phyloP scores from a whole-genome alignment of 495 filamentous ascomycete genomes.

The Aspergillus coremiiformis region DNA sequence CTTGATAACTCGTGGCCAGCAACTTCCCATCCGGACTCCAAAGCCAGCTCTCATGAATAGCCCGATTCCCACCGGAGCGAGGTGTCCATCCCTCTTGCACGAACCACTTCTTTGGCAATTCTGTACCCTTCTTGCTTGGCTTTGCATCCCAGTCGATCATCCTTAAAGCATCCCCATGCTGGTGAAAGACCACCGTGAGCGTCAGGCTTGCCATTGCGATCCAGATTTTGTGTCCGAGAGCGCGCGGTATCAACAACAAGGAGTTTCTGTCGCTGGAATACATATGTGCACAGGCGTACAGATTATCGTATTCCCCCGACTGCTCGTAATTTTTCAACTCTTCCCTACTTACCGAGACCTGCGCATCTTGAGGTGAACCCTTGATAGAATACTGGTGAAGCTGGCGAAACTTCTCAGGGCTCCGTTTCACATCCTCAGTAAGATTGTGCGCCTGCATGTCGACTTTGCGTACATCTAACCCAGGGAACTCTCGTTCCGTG shows the following conservation, averaged over 20 bases:
- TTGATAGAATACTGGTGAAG: slow-evolving; percentile 51
- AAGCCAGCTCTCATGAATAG: slow-evolving; percentile 53
- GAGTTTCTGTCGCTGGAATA: slow-evolving; percentile 65
- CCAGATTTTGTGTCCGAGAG: slow-evolving; percentile 47
- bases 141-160: slow-evolving; percentile 32
- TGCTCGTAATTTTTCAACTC: slow-evolving; percentile 19
- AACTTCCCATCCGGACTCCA: slow-evolving; percentile 56
- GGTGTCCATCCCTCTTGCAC: slow-evolving; percentile 58
- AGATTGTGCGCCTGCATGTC: slow-evolving; percentile 53
- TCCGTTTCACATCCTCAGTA: slow-evolving; percentile 24
- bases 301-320: slow-evolving; percentile 40
- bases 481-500: slow-evolving; percentile 46
- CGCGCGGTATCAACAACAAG: slow-evolving; percentile 53
- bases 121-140: slow-evolving; percentile 9
- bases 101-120: slow-evolving; percentile 52
- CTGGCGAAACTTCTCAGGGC: slow-evolving; percentile 50
- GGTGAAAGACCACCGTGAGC: slow-evolving; percentile 56
- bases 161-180: slow-evolving; percentile 29
- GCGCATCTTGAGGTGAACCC: slow-evolving; percentile 26
- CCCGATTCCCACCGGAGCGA: slow-evolving; percentile 48
- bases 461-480: slow-evolving; percentile 54
- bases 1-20: slow-evolving; percentile 57
- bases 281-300: slow-evolving; percentile 58
- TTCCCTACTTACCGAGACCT: slow-evolving; percentile 8
- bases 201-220: slow-evolving; percentile 53